Evolutionary conservation across 495 filamentous ascomycete genomes (phyloP).

Genomic region (Lindgomyces ingoldianus): DNA sequence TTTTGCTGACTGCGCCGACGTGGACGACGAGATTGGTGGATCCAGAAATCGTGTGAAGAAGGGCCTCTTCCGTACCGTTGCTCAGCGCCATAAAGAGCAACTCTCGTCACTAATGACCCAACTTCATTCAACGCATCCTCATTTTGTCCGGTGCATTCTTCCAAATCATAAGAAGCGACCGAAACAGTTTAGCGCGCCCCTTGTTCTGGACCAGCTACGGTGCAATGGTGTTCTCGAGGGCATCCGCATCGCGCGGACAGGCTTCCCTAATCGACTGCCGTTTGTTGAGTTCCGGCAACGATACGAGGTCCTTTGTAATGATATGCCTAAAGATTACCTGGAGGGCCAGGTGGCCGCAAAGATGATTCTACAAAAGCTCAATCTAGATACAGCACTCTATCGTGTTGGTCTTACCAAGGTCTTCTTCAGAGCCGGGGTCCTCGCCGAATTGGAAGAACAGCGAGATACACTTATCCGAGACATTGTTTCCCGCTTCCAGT

Average conservation of each 20-base stretch:
- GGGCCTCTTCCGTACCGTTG: constrained; percentile 94
- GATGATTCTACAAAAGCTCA: constrained; percentile 87
- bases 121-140: constrained; percentile 92
- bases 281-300: constrained; percentile 94
- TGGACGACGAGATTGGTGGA: constrained; percentile 65
- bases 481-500: constrained; percentile 94
- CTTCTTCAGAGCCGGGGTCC: constrained; percentile 94
- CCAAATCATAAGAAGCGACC: constrained; percentile 99
- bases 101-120: constrained; percentile 93
- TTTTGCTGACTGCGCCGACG: constrained; percentile 83
- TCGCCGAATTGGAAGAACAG: constrained; percentile 95
- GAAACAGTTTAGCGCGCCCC: constrained; percentile 81
- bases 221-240: constrained; percentile 99
- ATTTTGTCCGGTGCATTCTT: constrained; percentile 97
- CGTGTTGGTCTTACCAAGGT: constrained; percentile 96
- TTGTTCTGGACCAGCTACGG: constrained; percentile 92
- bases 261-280: constrained; percentile 92
- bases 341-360: constrained; percentile 84
- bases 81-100: constrained; percentile 97
- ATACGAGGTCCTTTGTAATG: constrained; percentile 91
- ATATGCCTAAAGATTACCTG: constrained; percentile 86
- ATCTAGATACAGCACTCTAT: constrained; percentile 80
- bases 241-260: constrained; percentile 94
- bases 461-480: constrained; percentile 87
- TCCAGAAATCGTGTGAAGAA: constrained; percentile 88